A percentile compares a stretch with the other conserved stretches of the same genome.
phyloP scores from a whole-genome alignment of 257 asterid genomes.

The Salvia hispanica region DNA sequence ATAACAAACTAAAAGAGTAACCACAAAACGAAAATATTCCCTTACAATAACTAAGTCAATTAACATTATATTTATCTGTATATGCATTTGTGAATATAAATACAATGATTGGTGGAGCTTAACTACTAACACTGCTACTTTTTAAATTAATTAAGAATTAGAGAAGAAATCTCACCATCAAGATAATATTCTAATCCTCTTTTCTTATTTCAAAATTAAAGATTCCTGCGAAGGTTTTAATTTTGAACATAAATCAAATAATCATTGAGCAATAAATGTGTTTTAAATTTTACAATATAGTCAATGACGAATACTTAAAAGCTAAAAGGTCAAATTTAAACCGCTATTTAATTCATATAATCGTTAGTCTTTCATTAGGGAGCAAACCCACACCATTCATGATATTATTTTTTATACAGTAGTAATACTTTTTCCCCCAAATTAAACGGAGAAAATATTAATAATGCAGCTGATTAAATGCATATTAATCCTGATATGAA shows the following conservation, averaged over 20 bases:
- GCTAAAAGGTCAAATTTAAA: constrained; percentile 13
- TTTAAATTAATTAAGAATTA: no score
- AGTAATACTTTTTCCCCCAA: no score
- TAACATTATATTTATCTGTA: not conserved
- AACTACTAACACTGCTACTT: not conserved
- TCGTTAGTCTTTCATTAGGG: not conserved
- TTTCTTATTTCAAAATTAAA: not conserved
- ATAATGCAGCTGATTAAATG: not conserved
- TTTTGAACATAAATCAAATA: not conserved
- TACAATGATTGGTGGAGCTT: not conserved
- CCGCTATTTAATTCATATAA: constrained; percentile 16
- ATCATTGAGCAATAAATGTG: not conserved
- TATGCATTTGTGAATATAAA: not conserved
- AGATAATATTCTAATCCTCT: not conserved
- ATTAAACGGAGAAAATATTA: not conserved
- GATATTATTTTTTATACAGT: not conserved
- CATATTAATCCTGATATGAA: not conserved
- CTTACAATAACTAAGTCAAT: no score
- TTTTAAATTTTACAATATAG: not conserved
- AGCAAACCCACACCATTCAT: not conserved
- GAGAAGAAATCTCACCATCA: not conserved
- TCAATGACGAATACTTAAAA: constrained; percentile 7
- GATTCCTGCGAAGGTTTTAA: not conserved
- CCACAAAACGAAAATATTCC: no score
- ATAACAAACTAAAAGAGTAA: no score